These are phyloP conservation scores for Amaranthus palmeri DNA, from an alignment of 148 eudicot species.

Conservation along the genomic window DNA sequence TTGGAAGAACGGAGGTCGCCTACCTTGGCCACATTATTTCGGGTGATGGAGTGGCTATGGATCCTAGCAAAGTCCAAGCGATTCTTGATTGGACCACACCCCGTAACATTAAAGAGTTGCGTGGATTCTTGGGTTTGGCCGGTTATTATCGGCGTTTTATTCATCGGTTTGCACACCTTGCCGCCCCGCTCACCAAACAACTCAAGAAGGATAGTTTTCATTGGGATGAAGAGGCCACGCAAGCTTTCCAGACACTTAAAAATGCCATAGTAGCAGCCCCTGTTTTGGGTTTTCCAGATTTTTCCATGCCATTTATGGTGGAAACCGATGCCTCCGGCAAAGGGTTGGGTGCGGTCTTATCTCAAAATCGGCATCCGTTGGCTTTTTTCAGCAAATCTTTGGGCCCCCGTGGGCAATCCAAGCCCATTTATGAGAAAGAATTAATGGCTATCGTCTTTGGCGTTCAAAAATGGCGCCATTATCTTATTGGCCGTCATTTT, in stretches of 20 bases:
- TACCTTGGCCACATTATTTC: too few species aligned
- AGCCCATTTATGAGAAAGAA: not conserved
- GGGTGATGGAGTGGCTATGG: too few species aligned
- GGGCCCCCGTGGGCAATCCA: not conserved
- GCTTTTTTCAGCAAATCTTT: not conserved
- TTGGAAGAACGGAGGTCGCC: too few species aligned
- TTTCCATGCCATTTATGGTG: not conserved
- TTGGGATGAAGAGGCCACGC: not conserved
- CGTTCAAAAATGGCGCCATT: not conserved
- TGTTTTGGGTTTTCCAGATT: not conserved
- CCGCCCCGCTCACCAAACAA: not conserved
- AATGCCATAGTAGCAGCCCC: not conserved
- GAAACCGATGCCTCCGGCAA: not conserved
- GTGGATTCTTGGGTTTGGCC: too few species aligned
- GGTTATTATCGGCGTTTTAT: too few species aligned
- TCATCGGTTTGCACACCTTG: too few species aligned
- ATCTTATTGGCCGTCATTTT: not conserved
- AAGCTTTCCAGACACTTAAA: not conserved
- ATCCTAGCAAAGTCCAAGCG: too few species aligned
- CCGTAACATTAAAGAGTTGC: too few species aligned
- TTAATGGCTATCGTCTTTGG: not conserved
- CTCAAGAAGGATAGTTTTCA: not conserved
- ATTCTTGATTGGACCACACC: too few species aligned
- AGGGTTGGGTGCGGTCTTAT: not conserved
- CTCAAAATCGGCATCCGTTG: not conserved